Conservation (phyloP, 306 rosid genomes). For the Mimosa bimucronata region DNA sequence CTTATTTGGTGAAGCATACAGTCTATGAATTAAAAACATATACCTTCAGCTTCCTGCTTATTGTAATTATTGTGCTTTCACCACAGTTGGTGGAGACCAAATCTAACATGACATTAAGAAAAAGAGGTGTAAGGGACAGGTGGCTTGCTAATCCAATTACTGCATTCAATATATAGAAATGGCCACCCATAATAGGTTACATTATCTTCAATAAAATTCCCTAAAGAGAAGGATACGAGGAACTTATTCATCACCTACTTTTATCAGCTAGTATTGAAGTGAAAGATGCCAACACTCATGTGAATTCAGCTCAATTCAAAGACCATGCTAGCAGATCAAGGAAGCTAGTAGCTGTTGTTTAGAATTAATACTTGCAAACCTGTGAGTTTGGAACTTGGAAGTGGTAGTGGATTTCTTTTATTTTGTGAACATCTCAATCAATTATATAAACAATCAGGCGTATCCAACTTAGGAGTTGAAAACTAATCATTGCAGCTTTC, state of each 20-base stretch:
- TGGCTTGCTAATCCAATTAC: not conserved
- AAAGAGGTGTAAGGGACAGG: not conserved
- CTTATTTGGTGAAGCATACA: not conserved
- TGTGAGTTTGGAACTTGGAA: not conserved
- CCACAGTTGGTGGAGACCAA: slow-evolving; percentile 30
- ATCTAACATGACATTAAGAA: slow-evolving; percentile 41
- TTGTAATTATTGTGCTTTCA: slow-evolving; percentile 34
- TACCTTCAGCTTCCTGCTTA: slow-evolving; percentile 75
- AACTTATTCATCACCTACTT: slow-evolving; percentile 11
- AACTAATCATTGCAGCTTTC: not conserved
- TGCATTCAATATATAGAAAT: slow-evolving; percentile 23
- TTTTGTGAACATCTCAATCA: not conserved
- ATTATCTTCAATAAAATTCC: slow-evolving; percentile 5
- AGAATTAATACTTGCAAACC: not conserved
- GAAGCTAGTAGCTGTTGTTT: not conserved
- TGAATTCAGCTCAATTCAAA: not conserved
- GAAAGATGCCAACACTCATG: not conserved
- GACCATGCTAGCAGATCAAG: not conserved
- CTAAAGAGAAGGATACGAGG: not conserved
- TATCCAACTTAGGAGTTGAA: not conserved
- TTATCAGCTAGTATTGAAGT: not conserved
- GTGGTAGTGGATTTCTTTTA: not conserved
- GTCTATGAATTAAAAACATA: slow-evolving; percentile 22
- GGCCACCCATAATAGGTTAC: not conserved
- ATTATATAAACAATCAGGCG: not conserved